Percentiles rank a stretch among this genome's conserved stretches.
Conservation (phyloP, 805 yeast genomes). For the Wickerhamiella nectarea region DNA sequence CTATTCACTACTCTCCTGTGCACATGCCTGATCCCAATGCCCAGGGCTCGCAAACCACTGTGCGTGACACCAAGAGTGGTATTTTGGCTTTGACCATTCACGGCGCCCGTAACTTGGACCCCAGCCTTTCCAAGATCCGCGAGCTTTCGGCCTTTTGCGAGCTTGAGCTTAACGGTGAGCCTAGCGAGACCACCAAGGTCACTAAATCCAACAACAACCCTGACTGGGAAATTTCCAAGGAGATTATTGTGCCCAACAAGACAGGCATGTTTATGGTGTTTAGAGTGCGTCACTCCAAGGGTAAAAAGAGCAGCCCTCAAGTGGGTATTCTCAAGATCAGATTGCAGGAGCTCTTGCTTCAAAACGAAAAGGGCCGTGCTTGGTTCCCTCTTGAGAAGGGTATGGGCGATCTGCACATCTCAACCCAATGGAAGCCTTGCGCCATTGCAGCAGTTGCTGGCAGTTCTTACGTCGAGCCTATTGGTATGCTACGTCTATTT, state of each 20-base stretch:
- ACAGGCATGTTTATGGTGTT: constrained; percentile 56
- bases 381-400: constrained; percentile 61
- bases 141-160: constrained; percentile 58
- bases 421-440: constrained; percentile 79
- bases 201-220: constrained; percentile 54
- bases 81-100: constrained; percentile 54
- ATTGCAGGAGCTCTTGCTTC: constrained; percentile 50
- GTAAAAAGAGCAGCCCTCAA: constrained; percentile 41
- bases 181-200: constrained; percentile 42
- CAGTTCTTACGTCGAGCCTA: constrained; percentile 82
- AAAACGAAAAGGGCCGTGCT: constrained; percentile 59
- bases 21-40: constrained; percentile 46
- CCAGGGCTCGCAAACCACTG: constrained; percentile 50
- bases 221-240: constrained; percentile 46
- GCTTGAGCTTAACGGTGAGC: constrained; percentile 48
- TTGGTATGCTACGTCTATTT: constrained; percentile 71
- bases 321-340: constrained; percentile 42
- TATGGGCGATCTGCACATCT: constrained; percentile 55
- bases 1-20: constrained; percentile 65
- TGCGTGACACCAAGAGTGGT: constrained; percentile 92
- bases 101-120: constrained; percentile 45
- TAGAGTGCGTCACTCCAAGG: constrained; percentile 48
- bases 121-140: constrained; percentile 31
- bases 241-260: constrained; percentile 59
- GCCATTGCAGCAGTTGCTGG: constrained; percentile 52